Evolutionary conservation across 169 alveolate species (phyloP), one percentile per base, ranked within the genome.

Genomic region (Cryptosporidium felis): DNA sequence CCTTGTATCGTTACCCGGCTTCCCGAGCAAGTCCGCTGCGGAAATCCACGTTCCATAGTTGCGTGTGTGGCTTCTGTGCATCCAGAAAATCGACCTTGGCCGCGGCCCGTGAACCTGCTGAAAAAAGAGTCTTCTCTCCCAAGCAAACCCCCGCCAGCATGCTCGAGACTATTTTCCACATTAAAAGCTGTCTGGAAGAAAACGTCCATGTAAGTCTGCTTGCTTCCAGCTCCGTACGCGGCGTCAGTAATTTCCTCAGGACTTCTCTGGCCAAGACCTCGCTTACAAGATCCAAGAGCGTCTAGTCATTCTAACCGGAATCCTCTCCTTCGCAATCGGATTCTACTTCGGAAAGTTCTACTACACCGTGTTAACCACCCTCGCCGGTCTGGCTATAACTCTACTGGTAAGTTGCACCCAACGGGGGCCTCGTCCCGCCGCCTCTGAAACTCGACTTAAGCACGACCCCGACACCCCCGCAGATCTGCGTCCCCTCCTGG

Each of bases 401-500:
- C 40, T 56, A 5, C 14, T 74, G 18, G 85, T 74, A 53, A 74
- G 85, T 74, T 32, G 0, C 21, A 0, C 34, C 23, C 23, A 16
- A 28, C 5, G 14, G 18, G 18, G 63, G 8, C 10, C 30, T 6
- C 14, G 16, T 16, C 41, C n/a, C n/a, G n/a, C n/a, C n/a, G n/a
- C n/a, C n/a, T n/a, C n/a, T n/a, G n/a, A n/a, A n/a, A n/a, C n/a
- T n/a, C n/a, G n/a, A n/a, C n/a, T n/a, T n/a, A n/a, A n/a, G n/a
- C n/a, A n/a, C n/a, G n/a, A n/a, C n/a, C n/a, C n/a, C n/a, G n/a
- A n/a, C n/a, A n/a, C n/a, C n/a, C n/a, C 5, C 53, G 6, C 45
- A 74, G 85, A 12, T 74, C 28, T 74, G 85, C 5, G 67, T 74
- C 14, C 85, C 85, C 16, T 74, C 85, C 32, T 74, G 85, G 85